Conservation (phyloP, 192 early-diverging fungal genomes). For the Dissophora globulifera region DNA sequence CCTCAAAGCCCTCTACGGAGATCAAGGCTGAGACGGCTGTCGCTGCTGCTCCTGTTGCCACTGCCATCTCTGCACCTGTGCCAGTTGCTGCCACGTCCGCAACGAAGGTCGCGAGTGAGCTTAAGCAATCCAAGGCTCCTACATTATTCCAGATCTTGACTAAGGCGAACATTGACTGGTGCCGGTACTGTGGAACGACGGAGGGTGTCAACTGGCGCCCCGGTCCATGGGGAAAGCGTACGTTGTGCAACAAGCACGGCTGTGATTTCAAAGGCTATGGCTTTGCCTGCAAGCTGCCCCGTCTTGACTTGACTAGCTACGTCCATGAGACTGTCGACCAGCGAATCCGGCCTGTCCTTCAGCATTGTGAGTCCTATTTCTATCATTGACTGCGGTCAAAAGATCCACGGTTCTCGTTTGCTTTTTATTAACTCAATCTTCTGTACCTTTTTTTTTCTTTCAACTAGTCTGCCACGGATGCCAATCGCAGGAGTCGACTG, state of each 20-base stretch:
- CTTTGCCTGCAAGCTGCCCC: constrained; percentile 87
- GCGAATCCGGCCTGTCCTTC: constrained; percentile 86
- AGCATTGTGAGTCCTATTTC: constrained; percentile 70
- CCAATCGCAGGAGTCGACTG: constrained; percentile 71
- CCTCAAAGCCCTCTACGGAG: neutral
- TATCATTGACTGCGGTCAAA: too few relatives aligned
- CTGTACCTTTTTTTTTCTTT: constrained; percentile 18
- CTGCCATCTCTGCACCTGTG: constrained; percentile 9
- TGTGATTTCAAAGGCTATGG: constrained; percentile 97
- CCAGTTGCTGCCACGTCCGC: neutral
- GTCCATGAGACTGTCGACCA: constrained; percentile 79
- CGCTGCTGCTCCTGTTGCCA: constrained; percentile 11
- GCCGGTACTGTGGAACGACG: constrained; percentile 92
- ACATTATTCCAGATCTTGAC: constrained; percentile 75
- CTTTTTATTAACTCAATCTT: neutral
- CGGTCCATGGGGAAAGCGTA: constrained; percentile 94
- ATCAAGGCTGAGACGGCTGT: neutral
- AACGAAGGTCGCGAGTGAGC: constrained; percentile 1
- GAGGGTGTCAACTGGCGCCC: constrained; percentile 91
- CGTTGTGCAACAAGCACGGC: constrained; percentile 95
- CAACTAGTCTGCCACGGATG: constrained; percentile 73
- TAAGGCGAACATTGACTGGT: constrained; percentile 80
- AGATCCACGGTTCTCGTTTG: too few relatives aligned
- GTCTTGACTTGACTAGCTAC: constrained; percentile 85
- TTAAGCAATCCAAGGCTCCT: constrained; percentile 40